Evolutionary conservation across 345 rosid genomes (phyloP), one percentile per base, ranked within the genome.

Genomic region (Populus tremula): DNA sequence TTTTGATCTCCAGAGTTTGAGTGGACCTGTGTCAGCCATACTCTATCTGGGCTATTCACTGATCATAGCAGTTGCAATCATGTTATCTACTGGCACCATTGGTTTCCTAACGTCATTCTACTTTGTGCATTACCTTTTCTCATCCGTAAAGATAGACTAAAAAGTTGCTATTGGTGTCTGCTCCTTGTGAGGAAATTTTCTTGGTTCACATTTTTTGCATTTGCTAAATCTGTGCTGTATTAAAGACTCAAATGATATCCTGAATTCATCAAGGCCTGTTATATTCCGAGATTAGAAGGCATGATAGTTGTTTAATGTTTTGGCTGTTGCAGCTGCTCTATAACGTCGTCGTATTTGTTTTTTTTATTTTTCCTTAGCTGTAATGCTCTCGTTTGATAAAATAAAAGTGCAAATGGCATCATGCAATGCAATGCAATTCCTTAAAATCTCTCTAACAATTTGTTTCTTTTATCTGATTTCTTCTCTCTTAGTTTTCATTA

Each of bases 101-200:
- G 97, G 97, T 76, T 89, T 92, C 91, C 91, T 90, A 27, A 80
- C 82, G 33, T 92, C 97, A 18, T 92, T 92, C 82, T 90, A 86
- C 85, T 92, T 92, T 56, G 97, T 92, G 67, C 94, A 92, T 72
- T 92, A 89, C 84, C 97, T 92, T 69, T 92, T 90, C 86, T 89
- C 97, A 12, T 92, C 94, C 3, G 94, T 89, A 69, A 92, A 89
- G 90, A 92, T 92, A 76, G 97, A 92, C 80, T 90, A 86, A 81
- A 70, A 53, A 3, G 14, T 31, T 36, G 74, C 33, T 6, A 29
- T 41, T 7, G 21, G 21, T 65, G 53, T 12, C 50, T 50, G 70
- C 81, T 66, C 71, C 61, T n/a, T 39, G 63, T 71, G 65, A 45
- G 73, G 72, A 53, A 64, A 64, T 66, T 59, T 35, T 35, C 62